Evolutionary conservation across 2,329 filamentous ascomycete genomes (phyloP).

Genomic region (Fusarium sp.): DNA sequence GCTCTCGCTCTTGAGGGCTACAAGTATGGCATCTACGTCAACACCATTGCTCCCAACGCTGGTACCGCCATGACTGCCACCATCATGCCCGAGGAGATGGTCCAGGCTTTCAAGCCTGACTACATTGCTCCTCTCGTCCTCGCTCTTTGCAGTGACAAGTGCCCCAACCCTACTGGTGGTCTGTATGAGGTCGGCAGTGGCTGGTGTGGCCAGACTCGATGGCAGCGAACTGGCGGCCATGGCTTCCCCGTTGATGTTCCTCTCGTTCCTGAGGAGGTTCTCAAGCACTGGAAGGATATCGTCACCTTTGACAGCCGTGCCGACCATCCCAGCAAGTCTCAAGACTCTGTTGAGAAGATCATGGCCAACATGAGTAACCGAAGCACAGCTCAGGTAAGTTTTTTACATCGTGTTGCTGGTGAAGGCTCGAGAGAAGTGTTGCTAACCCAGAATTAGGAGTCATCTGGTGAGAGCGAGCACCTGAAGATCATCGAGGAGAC

Average conservation of each 20-base stretch:
- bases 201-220: conserved; percentile 92
- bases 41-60: conserved; percentile 97
- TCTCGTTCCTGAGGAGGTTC: conserved; percentile 87
- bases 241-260: conserved; percentile 91
- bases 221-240: conserved; percentile 92
- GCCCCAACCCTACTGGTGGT: conserved; percentile 86
- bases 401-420: conserved; percentile 5
- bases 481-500: conserved; percentile 83
- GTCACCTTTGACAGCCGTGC: conserved; percentile 88
- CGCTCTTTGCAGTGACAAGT: conserved; percentile 86
- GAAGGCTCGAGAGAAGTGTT: conserved; percentile 2
- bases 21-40: conserved; percentile 98
- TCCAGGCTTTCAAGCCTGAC: conserved; percentile 99
- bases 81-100: conserved; percentile 96
- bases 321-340: conserved; percentile 85
- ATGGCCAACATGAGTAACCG: conserved; percentile 89
- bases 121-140: conserved; percentile 96
- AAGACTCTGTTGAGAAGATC: conserved; percentile 82
- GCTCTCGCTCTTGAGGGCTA: conserved; percentile 92
- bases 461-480: conserved; percentile 71
- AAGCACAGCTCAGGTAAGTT: conserved; percentile 73
- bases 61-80: conserved; percentile 95
- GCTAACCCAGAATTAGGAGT: conserved; percentile 47
- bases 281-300: conserved; percentile 83
- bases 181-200: conserved; percentile 96